Evolutionary conservation across 2,329 filamentous ascomycete genomes (phyloP).

Genomic region (Ceratocystiopsis sp.): DNA sequence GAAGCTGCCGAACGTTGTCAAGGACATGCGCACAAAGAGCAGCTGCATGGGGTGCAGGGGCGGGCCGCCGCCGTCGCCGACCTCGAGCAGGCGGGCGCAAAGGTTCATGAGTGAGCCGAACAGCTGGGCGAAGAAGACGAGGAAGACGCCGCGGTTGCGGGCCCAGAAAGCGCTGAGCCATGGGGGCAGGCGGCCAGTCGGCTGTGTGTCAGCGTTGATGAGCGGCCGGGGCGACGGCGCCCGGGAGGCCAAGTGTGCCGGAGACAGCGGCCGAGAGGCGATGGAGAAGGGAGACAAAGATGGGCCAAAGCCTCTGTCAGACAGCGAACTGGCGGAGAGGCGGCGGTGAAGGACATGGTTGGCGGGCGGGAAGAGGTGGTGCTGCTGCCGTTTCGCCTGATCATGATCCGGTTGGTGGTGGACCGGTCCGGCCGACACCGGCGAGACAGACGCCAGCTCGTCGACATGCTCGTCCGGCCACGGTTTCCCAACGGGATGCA

Average conservation of each 20-base stretch:
- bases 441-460: slow-evolving; percentile 1
- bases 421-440: background rate
- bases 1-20: slow-evolving; percentile 51
- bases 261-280: slow-evolving; percentile 10
- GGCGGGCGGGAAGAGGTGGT: slow-evolving; percentile 8
- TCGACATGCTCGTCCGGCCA: slow-evolving; percentile 11
- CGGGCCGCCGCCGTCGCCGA: slow-evolving; percentile 38
- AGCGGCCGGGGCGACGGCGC: no score
- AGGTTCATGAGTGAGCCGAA: slow-evolving; percentile 82
- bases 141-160: slow-evolving; percentile 52
- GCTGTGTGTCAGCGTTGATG: slow-evolving; percentile 3
- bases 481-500: slow-evolving; percentile 12
- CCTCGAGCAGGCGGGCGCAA: slow-evolving; percentile 57
- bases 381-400: background rate
- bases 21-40: slow-evolving; percentile 60
- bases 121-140: slow-evolving; percentile 60
- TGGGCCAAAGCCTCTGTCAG: slow-evolving; percentile 14
- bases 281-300: slow-evolving; percentile 9
- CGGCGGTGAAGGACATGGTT: slow-evolving; percentile 17
- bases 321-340: slow-evolving; percentile 24
- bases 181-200: slow-evolving; percentile 4
- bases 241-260: slow-evolving; percentile 5
- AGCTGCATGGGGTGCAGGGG: slow-evolving; percentile 74
- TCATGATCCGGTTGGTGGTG: background rate
- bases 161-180: slow-evolving; percentile 29